Evolutionary conservation across 169 alveolate species (phyloP), one percentile per base, ranked within the genome.

Genomic region (Plasmodium gonderi): DNA sequence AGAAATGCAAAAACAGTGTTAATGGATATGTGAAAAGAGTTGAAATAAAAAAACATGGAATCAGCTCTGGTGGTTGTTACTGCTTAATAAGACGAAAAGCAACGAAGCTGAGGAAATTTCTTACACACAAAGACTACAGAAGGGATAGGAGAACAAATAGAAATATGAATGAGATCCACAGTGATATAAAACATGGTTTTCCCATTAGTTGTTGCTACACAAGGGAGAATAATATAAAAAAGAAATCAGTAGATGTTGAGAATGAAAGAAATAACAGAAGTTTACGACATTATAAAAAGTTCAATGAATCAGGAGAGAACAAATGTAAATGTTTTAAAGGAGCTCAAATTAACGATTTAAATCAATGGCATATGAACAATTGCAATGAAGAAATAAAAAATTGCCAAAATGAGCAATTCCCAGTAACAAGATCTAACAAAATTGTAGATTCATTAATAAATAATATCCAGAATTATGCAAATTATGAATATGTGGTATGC

Each of bases 401-500:
- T 33, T 42, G 40, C 54, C 49, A 31, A 69, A 40, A 12, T 36
- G 11, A 42, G 26, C 26, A 36, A 31, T 17, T 33, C 1, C 5
- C n/a, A n/a, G n/a, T n/a, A n/a, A n/a, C n/a, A n/a, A n/a, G n/a
- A n/a, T n/a, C n/a, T n/a, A 17, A 2, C 47, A 8, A 23, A 2
- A 49, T 83, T 6, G 17, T 42, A 31, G 38, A 72, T 26, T 26
- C 44, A 3, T 14, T 83, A 83, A 7, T 64, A 45, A 72, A 36
- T 33, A 47, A 69, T 33, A 29, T 83, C 31, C 6, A 33, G 38
- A 54, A 36, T 11, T 40, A 75, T 23, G 33, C 80, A 42, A 87
- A 87, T 87, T 87, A 44, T 76, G 79, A 64, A 26, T 87, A 75
- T 23, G 44, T 77, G 33, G 23, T 76, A 12, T 76, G 45, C 9